These are phyloP conservation scores for Mortierella sp. DNA, from an alignment of 371 early-diverging fungal genomes.

Conservation along the genomic window DNA sequence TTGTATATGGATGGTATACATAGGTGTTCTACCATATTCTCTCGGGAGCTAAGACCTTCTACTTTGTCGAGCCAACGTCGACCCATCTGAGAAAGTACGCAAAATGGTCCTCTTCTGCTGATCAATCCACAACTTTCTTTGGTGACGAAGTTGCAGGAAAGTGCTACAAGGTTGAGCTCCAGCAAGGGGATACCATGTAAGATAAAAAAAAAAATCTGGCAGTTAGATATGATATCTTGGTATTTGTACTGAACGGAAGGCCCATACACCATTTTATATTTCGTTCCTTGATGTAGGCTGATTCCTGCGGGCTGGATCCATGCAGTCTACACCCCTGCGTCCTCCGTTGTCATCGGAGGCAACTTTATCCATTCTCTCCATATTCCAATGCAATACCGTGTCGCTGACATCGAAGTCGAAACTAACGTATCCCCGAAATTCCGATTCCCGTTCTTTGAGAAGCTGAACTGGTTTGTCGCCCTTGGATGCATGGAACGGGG, in stretches of 20 bases:
- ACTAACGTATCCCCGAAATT: conserved; percentile 84
- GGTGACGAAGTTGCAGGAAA: conserved; percentile 78
- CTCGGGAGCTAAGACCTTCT: conserved; percentile 87
- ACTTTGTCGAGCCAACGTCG: conserved; percentile 87
- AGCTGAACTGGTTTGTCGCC: conserved; percentile 83
- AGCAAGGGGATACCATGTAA: conserved; percentile 84
- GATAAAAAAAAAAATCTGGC: neutral
- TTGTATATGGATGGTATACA: neutral
- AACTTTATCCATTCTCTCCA: conserved; percentile 88
- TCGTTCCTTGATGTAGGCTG: conserved; percentile 65
- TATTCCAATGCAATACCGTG: conserved; percentile 74
- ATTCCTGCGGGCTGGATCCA: conserved; percentile 98
- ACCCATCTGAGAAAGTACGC: conserved; percentile 87
- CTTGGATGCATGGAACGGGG: conserved; percentile 51
- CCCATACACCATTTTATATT: too few relatives aligned
- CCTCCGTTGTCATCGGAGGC: conserved; percentile 92
- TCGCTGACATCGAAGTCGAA: conserved; percentile 79
- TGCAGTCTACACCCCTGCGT: conserved; percentile 88
- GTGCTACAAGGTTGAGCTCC: conserved; percentile 73
- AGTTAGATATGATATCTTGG: too few relatives aligned
- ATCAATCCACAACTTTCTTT: conserved; percentile 82
- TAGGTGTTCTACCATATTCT: conserved; percentile 87
- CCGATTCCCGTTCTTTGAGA: conserved; percentile 87
- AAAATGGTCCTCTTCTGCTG: conserved; percentile 87
- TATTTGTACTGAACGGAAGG: too few relatives aligned